Base-by-base conservation (phyloP, 352 stramenopile genomes). In the Phytophthora pisi region DNA sequence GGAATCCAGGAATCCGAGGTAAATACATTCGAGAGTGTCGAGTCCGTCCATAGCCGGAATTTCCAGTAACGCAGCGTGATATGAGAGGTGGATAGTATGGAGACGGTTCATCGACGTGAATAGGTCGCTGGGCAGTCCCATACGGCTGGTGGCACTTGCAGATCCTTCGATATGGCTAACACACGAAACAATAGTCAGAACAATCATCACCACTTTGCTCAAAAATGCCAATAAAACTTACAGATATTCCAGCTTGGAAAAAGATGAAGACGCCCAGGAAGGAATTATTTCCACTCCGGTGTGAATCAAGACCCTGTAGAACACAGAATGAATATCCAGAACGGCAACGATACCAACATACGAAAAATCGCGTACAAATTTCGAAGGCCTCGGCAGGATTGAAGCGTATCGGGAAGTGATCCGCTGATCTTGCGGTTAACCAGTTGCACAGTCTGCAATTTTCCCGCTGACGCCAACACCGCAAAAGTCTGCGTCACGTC, bases 221-320 rank as follows among this genome's bases (percentile, higher is more conserved):
- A 42, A 16, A 42, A 42, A 6, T 42, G 16, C 16, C 18, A 23
- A 18, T 13, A 18, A n/a, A 49, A 68, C 70, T 20, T 74, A 81
- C 74, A 81, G 54, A 20, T 79, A 81, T 49, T 81, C 70, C 7
- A 79, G 53, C 5, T 81, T 70, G 2, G 52, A 43, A 31, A 81
- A 79, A 0, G 63, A 59, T 2, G 52, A 18, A n/a, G 49, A 67
- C 18, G 61, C 54, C 69, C 70, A 81, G 0, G 57, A 15, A 11
- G 73, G 73, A 18, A 81, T 64, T 8, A 38, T 13, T 51, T 69
- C 36, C 1, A 81, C 64, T 20, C 58, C 66, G 2, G 69, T 76
- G 59, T 76, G 62, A 38, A 76, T 81, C 20, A 81, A 58, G 1
- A 79, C 62, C 10, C 72, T 79, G 24, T n/a, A 38, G 30, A 15